A percentile compares a stretch with the other conserved stretches of the same genome.
These are phyloP conservation scores for Dictyostelium brefeldianum DNA, from an alignment of 78 protist species.

Conservation along the genomic window DNA sequence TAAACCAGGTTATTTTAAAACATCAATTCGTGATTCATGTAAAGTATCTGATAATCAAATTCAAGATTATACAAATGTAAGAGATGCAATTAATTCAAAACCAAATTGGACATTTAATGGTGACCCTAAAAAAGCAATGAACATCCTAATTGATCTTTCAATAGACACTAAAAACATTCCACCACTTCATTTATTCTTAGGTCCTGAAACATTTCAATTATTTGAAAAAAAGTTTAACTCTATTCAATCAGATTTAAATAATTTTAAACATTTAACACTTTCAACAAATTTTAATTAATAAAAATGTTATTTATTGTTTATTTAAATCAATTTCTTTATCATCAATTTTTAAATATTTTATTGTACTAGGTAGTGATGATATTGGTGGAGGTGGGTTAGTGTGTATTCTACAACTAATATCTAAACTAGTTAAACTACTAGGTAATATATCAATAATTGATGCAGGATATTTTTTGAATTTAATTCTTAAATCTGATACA, in stretches of 20 bases:
- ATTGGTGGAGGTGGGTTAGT: no score
- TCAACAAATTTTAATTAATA: slow-evolving; percentile 35
- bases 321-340: background rate
- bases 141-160: slow-evolving; percentile 5
- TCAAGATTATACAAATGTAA: slow-evolving; percentile 1
- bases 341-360: no score
- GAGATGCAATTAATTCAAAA: background rate
- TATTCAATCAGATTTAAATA: slow-evolving; percentile 14
- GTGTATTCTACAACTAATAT: no score
- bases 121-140: slow-evolving; percentile 13
- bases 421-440: background rate
- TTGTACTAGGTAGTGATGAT: no score
- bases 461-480: no score
- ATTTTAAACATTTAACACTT: background rate
- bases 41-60: background rate
- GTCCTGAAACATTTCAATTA: slow-evolving; percentile 30
- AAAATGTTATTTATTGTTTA: no score
- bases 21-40: background rate
- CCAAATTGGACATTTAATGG: slow-evolving; percentile 33
- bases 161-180: background rate
- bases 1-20: slow-evolving; percentile 32
- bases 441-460: no score
- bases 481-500: no score
- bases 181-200: slow-evolving; percentile 35
- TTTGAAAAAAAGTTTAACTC: background rate